Evolutionary conservation across 2,329 filamentous ascomycete species (phyloP).

Genomic region (Fusarium ambrosium): DNA sequence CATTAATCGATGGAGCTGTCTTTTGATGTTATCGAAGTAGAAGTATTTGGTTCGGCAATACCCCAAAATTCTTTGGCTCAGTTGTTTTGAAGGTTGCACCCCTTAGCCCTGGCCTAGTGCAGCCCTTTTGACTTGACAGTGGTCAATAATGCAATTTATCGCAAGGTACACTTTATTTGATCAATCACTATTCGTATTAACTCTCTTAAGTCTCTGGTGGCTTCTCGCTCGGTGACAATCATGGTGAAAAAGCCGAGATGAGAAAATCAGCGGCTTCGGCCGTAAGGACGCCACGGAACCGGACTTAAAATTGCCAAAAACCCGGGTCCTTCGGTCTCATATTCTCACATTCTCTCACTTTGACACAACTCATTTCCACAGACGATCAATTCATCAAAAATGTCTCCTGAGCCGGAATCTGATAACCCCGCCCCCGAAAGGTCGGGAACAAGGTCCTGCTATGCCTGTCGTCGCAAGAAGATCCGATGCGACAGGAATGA

Average conservation of each 20-base stretch:
- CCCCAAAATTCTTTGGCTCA: no score
- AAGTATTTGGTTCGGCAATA: no score
- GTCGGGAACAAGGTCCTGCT: background rate
- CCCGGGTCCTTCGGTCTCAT: background rate
- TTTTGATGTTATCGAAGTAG: no score
- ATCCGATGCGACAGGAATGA: conserved; percentile 11
- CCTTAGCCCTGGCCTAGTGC: no score
- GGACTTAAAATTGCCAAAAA: background rate
- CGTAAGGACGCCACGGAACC: background rate
- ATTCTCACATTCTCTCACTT: background rate
- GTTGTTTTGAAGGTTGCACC: no score
- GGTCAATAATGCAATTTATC: no score
- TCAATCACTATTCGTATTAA: background rate
- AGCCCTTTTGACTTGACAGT: no score
- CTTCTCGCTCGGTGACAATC: background rate
- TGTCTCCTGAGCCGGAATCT: background rate
- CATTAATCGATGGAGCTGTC: no score
- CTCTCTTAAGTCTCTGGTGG: background rate
- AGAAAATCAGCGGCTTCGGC: background rate
- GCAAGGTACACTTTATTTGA: background rate
- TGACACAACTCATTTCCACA: background rate
- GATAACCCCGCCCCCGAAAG: background rate
- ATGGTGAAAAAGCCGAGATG: background rate
- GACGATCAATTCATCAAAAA: background rate
- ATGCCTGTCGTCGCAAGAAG: conserved; percentile 13